Evolutionary conservation across 2,329 filamentous ascomycete genomes (phyloP), one percentile per base, ranked within the genome.

Genomic region (Colletotrichum spaethianum): DNA sequence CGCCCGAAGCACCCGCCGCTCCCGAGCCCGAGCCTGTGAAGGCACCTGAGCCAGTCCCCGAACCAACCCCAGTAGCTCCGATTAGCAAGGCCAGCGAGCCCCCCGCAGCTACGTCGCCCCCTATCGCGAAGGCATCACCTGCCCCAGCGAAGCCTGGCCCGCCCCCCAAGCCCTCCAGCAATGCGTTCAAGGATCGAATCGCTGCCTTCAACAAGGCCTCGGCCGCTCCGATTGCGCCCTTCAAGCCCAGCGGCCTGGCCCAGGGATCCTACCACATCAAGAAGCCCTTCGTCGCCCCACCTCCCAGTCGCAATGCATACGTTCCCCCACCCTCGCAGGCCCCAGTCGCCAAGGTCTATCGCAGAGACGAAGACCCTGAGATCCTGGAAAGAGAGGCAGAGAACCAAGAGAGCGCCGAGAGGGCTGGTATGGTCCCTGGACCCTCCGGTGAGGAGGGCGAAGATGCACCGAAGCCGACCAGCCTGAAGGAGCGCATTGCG

Each of bases 201-300:
- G 96, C 96, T 42, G 96, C 96, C 55, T 99, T 99, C 85, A 99
- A 99, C 83, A 96, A 96, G 80, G 87, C 94, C 55, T 90, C 93
- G 46, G 94, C 95, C 7, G 91, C 95, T 3, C 96, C 96, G 11
- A 86, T 96, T 72, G 90, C 94, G n/a, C 96, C 96, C 1, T 96
- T 97, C 84, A 97, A 97, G 80, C 94, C 95, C 26, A 87, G 88
- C 72, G 90, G 90, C 2, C 83, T 92, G 33, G 85, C 88, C 38
- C 87, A 87, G 70, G 85, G 88, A 59, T 87, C 88, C 74, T 88
- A 88, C 64, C 98, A 98, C 79, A 92, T 99, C 82, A 98, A 96
- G 87, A 98, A 98, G 83, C 95, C 96, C 0, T 99, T 98, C 78
- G 95, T 99, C 68, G 94, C 96, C 4, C 95, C 96, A 63, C 96